Evolutionary conservation across 495 filamentous ascomycete species (phyloP), one percentile per base, ranked within the genome.

Genomic region (Apodospora peruviana): DNA sequence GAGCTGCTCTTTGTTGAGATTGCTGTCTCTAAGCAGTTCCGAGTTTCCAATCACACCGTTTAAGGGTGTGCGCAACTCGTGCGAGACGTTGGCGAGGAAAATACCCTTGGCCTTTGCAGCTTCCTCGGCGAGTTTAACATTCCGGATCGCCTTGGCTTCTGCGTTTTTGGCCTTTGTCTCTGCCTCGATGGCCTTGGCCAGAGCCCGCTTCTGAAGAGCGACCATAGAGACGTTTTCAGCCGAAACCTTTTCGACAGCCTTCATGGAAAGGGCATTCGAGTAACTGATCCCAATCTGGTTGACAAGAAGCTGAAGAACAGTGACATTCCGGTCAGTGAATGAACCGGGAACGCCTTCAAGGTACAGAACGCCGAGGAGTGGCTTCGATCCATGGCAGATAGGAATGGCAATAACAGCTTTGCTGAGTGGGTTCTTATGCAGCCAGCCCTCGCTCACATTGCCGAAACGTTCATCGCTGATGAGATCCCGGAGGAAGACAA

Each of bases 11-110:
- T 76, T 80, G 48, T 84, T 84, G 45, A 96, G 73, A 22, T 69
- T 68, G 40, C 85, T 94, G 35, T 83, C 86, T 54, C 90, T 86
- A 17, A 96, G 73, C 14, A 96, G 71, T 59, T 96, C 90, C 2
- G 86, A 90, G 60, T 94, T 90, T 5, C 90, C 88, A 67, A 95
- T 93, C 3, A 95, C 87, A 23, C 89, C 89, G 58, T 90, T 91
- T 50, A 95, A 79, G 0, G 88, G 91, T 2, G 89, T 93, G 18
- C 89, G 82, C 40, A 91, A 68, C 65, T 93, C 88, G 58, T 93
- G 88, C 2, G 87, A 91, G 14, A 95, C 89, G 58, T 95, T 96
- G 16, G 90, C 90, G 18, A 96, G 76, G 75, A 96, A 96, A 42
- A 95, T 90, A 5, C 84, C 87, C 64, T 95, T 96, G 11, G 88